A percentile compares a stretch with the other conserved stretches of the same genome.
These are phyloP conservation scores for Rhizopus sp. DNA, from an alignment of 371 early-diverging fungal species.

Conservation along the genomic window DNA sequence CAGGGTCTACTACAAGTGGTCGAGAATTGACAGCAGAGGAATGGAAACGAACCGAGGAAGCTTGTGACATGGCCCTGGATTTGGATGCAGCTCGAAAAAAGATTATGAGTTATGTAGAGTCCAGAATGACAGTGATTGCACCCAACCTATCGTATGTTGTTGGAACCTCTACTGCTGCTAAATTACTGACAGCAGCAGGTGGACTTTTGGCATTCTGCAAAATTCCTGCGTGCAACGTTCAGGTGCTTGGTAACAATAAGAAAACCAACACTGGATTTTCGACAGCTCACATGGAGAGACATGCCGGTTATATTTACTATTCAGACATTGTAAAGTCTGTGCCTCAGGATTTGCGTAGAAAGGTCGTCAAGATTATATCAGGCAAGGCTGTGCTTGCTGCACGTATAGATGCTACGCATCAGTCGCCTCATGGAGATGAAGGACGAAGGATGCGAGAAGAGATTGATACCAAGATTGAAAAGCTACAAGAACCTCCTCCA, in stretches of 20 bases:
- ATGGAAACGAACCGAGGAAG: slow-evolving; percentile 71
- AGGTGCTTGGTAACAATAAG: slow-evolving; percentile 61
- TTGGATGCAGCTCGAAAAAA: slow-evolving; percentile 73
- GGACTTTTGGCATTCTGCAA: slow-evolving; percentile 85
- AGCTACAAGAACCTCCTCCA: slow-evolving; percentile 87
- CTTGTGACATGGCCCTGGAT: slow-evolving; percentile 78
- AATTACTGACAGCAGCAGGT: slow-evolving; percentile 89
- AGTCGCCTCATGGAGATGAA: slow-evolving; percentile 65
- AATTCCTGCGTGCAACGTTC: slow-evolving; percentile 91
- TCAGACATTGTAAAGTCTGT: slow-evolving; percentile 69
- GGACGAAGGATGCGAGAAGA: slow-evolving; percentile 79
- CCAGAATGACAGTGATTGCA: slow-evolving; percentile 90
- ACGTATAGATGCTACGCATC: slow-evolving; percentile 83
- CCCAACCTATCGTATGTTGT: slow-evolving; percentile 92
- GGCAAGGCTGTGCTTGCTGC: slow-evolving; percentile 87
- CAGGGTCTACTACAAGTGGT: slow-evolving; percentile 86
- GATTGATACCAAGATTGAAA: slow-evolving; percentile 85
- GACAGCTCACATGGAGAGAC: slow-evolving; percentile 65
- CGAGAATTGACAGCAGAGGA: slow-evolving; percentile 61
- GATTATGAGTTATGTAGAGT: slow-evolving; percentile 90
- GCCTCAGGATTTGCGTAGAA: slow-evolving; percentile 77
- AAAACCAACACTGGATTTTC: slow-evolving; percentile 82
- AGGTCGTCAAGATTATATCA: slow-evolving; percentile 77
- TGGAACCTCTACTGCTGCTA: slow-evolving; percentile 88
- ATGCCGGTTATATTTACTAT: slow-evolving; percentile 80